Percentiles rank a stretch among this genome's conserved stretches.
These are phyloP conservation scores for Choricystis sp. DNA, from an alignment of 139 green algal genomes.

Conservation along the genomic window DNA sequence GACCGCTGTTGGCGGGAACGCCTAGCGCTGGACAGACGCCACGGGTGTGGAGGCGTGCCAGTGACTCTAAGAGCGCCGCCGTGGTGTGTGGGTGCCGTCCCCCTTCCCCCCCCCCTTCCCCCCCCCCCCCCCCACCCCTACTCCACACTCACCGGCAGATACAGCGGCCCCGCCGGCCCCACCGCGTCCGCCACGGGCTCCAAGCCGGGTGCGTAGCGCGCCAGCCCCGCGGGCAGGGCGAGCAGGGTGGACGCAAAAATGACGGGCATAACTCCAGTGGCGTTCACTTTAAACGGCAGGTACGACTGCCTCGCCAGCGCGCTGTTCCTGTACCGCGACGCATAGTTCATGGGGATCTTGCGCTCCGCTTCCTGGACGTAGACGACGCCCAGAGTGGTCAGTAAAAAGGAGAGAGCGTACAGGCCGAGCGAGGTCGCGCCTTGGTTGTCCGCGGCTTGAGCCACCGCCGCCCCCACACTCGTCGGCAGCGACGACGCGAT, in stretches of 20 bases:
- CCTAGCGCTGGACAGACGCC: not conserved
- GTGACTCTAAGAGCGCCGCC: not conserved
- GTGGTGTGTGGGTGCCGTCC: too few relatives aligned
- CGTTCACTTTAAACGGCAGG: slow-evolving; percentile 97
- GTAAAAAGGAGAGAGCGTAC: slow-evolving; percentile 67
- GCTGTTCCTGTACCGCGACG: slow-evolving; percentile 43
- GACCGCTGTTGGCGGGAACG: not conserved
- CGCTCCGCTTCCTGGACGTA: slow-evolving; percentile 96
- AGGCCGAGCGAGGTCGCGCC: slow-evolving; percentile 42
- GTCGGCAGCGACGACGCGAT: slow-evolving; percentile 82
- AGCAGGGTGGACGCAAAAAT: slow-evolving; percentile 95
- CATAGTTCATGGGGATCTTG: slow-evolving; percentile 97
- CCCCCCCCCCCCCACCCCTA: too few relatives aligned
- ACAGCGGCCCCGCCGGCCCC: slow-evolving; percentile 56
- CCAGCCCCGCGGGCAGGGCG: slow-evolving; percentile 62
- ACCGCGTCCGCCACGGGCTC: slow-evolving; percentile 40
- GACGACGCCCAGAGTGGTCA: slow-evolving; percentile 89
- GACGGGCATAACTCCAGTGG: slow-evolving; percentile 93
- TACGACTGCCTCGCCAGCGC: slow-evolving; percentile 66
- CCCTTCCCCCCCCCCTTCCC: too few relatives aligned
- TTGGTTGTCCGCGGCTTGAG: slow-evolving; percentile 16
- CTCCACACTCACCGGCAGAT: slow-evolving; percentile 40
- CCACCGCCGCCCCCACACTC: slow-evolving; percentile 46
- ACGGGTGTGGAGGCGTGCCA: not conserved
- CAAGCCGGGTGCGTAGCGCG: slow-evolving; percentile 49